Base-by-base conservation (phyloP, 805 yeast species). In the Yarrowia yakushimensis region DNA sequence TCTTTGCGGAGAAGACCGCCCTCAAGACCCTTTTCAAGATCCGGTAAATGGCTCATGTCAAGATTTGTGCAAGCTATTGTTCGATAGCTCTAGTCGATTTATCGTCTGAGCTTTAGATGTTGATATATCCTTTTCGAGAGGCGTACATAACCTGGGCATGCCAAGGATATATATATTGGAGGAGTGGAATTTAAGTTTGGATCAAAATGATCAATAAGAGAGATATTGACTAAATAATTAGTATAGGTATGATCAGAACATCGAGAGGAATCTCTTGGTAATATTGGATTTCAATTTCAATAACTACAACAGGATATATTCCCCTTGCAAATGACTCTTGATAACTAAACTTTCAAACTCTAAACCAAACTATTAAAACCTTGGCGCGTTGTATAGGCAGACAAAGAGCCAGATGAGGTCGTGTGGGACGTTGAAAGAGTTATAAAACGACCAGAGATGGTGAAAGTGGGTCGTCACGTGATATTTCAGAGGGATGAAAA, bases 361-460 rank as follows among this genome's bases (percentile, higher is more conserved):
- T 17, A 43, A 43, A 27, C 11, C 3, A 1, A n/a, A 18, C 50
- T 43, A 43, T 27, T n/a, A 42, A 27, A 43, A 43, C 50, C 34
- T 43, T 27, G 34, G 33, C 45, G 20, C 15, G 30, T 23, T 23
- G 18, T 20, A 23, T 41, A 13, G n/a, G 10, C 23, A 12, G 12
- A 43, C 50, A 27, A 43, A 23, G 34, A 43, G 50, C 27, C 25
- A 43, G 34, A 43, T 27, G 50, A 43, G 50, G 34, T 43, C 50
- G 50, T 27, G 50, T 43, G 50, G 50, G 50, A n/a, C 4, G 13
- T 15, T 30, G 31, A 7, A 25, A 27, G 22, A 4, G n/a, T n/a
- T n/a, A n/a, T 6, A 8, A 6, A 13, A 7, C 22, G 13, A 22
- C 11, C 10, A 18, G 11, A 17, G 20, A 5, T 20, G 12, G 1